These are phyloP conservation scores for Colletotrichum sp. DNA, from an alignment of 2,329 filamentous ascomycete species.

Conservation along the genomic window DNA sequence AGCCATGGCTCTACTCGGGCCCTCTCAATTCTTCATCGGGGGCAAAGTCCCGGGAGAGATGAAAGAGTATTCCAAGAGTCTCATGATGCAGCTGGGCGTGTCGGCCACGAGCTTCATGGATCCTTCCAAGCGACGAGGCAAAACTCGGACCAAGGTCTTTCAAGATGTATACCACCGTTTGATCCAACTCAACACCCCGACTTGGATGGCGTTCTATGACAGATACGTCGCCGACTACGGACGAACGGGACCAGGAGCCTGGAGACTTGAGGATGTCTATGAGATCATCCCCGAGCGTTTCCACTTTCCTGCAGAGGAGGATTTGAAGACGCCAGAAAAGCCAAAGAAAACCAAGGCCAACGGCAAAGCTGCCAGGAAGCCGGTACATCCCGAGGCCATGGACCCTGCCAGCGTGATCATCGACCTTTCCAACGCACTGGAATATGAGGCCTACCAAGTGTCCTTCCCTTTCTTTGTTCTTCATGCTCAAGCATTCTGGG, in stretches of 20 bases:
- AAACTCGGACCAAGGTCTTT: background rate
- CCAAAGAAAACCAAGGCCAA: background rate
- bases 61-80: slow-evolving; percentile 29
- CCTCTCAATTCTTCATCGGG: slow-evolving; percentile 40
- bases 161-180: slow-evolving; percentile 29
- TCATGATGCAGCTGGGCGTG: slow-evolving; percentile 41
- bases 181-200: slow-evolving; percentile 32
- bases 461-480: background rate
- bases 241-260: slow-evolving; percentile 20
- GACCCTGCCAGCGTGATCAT: background rate
- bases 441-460: background rate
- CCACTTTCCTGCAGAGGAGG: background rate
- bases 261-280: slow-evolving; percentile 38
- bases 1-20: slow-evolving; percentile 29
- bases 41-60: slow-evolving; percentile 12
- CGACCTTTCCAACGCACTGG: background rate
- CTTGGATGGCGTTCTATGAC: slow-evolving; percentile 40
- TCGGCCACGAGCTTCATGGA: slow-evolving; percentile 32
- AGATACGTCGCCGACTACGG: slow-evolving; percentile 30
- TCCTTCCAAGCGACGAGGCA: slow-evolving; percentile 21
- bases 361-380: background rate
- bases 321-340: background rate
- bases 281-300: slow-evolving; percentile 31
- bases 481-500: background rate
- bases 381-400: background rate